phyloP scores from a whole-genome alignment of 768 basidiomycete species.

The Boletus rubescentipes region DNA sequence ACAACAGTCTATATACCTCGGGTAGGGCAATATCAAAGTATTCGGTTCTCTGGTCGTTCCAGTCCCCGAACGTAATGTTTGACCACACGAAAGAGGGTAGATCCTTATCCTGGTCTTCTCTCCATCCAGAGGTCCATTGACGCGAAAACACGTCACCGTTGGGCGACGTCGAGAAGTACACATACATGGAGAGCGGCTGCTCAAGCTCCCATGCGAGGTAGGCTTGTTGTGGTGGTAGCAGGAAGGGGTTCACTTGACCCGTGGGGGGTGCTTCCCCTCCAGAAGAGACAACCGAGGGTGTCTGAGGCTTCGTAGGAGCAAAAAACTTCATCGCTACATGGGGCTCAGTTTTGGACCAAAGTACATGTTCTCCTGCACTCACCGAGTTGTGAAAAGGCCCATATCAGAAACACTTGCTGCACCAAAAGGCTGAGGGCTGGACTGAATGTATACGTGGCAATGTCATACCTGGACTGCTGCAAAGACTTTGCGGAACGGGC shows the following conservation, averaged over 20 bases:
- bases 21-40: conserved; percentile 67
- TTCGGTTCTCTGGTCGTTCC: conserved; percentile 56
- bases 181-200: conserved; percentile 64
- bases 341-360: background rate
- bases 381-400: conserved; percentile 67
- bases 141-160: conserved; percentile 57
- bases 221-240: conserved; percentile 55
- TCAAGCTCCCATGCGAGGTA: conserved; percentile 61
- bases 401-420: conserved; percentile 71
- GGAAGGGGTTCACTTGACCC: conserved; percentile 43
- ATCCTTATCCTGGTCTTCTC: conserved; percentile 45
- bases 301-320: conserved; percentile 33
- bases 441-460: background rate
- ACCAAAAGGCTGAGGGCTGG: conserved; percentile 6
- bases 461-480: conserved; percentile 43
- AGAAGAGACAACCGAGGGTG: conserved; percentile 31
- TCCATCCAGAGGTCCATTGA: conserved; percentile 50
- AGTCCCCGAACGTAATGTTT: conserved; percentile 77
- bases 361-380: conserved; percentile 17
- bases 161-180: conserved; percentile 69
- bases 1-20: conserved; percentile 42
- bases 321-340: conserved; percentile 46
- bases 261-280: conserved; percentile 12
- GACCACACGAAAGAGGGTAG: conserved; percentile 76
- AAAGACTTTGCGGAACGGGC: conserved; percentile 38